Evolutionary conservation across 495 filamentous ascomycete species (phyloP).

Genomic region (Aspergillus haitiensis): DNA sequence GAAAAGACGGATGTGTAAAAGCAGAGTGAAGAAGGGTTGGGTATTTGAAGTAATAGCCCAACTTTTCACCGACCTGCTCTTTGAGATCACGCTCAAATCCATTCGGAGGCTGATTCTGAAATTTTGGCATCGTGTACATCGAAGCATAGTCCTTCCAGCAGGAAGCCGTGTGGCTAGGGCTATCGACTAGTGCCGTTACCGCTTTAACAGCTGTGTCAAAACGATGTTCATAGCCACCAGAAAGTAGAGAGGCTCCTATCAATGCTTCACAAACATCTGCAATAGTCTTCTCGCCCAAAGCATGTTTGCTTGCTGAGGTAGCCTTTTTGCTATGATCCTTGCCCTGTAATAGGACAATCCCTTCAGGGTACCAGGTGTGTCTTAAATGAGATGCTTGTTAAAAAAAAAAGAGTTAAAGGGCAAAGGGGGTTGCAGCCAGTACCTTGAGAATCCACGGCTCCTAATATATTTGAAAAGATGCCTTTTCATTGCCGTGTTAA

Average conservation of each 20-base stretch:
- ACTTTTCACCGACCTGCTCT: constrained; percentile 58
- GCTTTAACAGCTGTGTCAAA: constrained; percentile 83
- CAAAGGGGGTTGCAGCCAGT: not conserved
- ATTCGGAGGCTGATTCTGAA: constrained; percentile 57
- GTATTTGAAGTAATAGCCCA: constrained; percentile 79
- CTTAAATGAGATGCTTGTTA: constrained; percentile 22
- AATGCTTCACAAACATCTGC: constrained; percentile 97
- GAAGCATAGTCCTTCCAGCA: constrained; percentile 70
- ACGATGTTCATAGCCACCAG: constrained; percentile 52
- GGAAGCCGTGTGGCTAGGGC: constrained; percentile 63
- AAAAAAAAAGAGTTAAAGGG: not conserved
- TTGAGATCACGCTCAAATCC: constrained; percentile 63
- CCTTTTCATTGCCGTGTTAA: constrained; percentile 67
- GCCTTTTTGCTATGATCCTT: constrained; percentile 58
- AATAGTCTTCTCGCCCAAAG: constrained; percentile 82
- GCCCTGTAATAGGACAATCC: constrained; percentile 62
- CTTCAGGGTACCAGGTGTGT: constrained; percentile 76
- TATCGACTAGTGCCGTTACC: constrained; percentile 73
- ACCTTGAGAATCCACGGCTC: constrained; percentile 76
- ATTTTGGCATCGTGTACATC: constrained; percentile 69
- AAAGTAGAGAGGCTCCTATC: constrained; percentile 84
- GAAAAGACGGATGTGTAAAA: constrained; percentile 85
- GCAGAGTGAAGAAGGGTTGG: constrained; percentile 78
- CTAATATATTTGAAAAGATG: constrained; percentile 75
- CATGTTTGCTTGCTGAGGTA: constrained; percentile 56